Conservation (phyloP, 345 rosid species). For the Euclidium syriacum region DNA sequence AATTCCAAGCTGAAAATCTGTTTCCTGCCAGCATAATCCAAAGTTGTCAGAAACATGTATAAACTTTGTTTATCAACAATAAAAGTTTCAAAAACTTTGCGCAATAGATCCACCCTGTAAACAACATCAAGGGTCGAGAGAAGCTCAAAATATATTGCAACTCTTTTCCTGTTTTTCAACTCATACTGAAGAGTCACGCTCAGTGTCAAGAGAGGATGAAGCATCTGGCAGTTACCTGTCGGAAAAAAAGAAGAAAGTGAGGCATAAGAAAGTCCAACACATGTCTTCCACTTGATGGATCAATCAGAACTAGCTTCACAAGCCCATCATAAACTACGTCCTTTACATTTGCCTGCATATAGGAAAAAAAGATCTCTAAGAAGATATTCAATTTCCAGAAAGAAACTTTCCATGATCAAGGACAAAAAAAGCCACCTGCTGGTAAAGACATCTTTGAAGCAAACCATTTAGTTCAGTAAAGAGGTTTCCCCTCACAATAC, state of each 20-base stretch:
- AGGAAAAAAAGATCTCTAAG: slow-evolving; percentile 21
- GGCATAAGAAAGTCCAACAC: slow-evolving; percentile 76
- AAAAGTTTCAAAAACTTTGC: background rate
- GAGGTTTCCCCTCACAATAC: slow-evolving; percentile 42
- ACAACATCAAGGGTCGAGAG: background rate
- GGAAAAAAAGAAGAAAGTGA: slow-evolving; percentile 62
- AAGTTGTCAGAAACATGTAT: slow-evolving; percentile 8
- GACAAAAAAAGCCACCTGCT: slow-evolving; percentile 44
- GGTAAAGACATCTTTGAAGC: slow-evolving; percentile 85
- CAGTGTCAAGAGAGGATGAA: slow-evolving; percentile 12
- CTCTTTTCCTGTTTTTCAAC: background rate
- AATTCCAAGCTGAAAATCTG: slow-evolving; percentile 48
- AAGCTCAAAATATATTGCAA: background rate
- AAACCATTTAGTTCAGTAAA: slow-evolving; percentile 67
- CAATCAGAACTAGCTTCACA: slow-evolving; percentile 63
- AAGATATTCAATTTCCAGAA: slow-evolving; percentile 1
- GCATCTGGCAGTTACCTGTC: slow-evolving; percentile 47
- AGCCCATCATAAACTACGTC: slow-evolving; percentile 64
- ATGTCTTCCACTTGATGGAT: slow-evolving; percentile 50
- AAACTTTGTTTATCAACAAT: background rate
- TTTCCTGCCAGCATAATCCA: slow-evolving; percentile 40
- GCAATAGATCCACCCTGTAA: background rate
- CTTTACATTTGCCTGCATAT: slow-evolving; percentile 57
- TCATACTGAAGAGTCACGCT: slow-evolving; percentile 10
- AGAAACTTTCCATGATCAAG: background rate